phyloP scores from a whole-genome alignment of 2,329 filamentous ascomycete genomes.

The Trichoderma lentiforme region DNA sequence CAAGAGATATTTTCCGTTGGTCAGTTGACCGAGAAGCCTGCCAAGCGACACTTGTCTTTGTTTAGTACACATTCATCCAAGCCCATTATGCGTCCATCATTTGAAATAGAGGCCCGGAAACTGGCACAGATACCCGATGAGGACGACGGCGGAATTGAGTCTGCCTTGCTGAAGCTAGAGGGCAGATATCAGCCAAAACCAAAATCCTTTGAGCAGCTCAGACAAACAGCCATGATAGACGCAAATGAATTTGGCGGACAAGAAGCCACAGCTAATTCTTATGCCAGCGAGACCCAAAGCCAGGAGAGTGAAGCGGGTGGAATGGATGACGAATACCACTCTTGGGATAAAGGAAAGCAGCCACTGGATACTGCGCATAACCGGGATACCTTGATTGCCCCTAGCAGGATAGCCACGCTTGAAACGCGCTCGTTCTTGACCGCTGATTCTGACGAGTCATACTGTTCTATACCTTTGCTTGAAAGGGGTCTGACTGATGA shows the following conservation, averaged over 20 bases:
- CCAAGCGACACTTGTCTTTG: slow-evolving; percentile 49
- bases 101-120: slow-evolving; percentile 83
- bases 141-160: slow-evolving; percentile 83
- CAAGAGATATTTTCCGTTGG: slow-evolving; percentile 52
- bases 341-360: background rate
- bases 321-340: background rate
- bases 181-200: slow-evolving; percentile 68
- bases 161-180: slow-evolving; percentile 88
- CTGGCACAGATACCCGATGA: slow-evolving; percentile 84
- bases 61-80: slow-evolving; percentile 62
- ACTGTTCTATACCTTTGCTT: slow-evolving; percentile 72
- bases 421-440: slow-evolving; percentile 50
- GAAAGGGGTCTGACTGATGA: slow-evolving; percentile 62
- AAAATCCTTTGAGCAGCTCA: slow-evolving; percentile 31
- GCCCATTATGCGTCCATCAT: slow-evolving; percentile 67
- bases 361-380: background rate
- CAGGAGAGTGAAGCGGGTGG: background rate
- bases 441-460: slow-evolving; percentile 67
- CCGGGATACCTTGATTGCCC: background rate
- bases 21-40: slow-evolving; percentile 50
- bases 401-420: slow-evolving; percentile 22
- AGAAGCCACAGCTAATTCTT: background rate
- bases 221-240: slow-evolving; percentile 9
- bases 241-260: background rate
- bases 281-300: background rate